A percentile compares a stretch with the other conserved stretches of the same genome.
phyloP scores from a whole-genome alignment of 2,329 filamentous ascomycete species.

The Fonsecaea monophora region DNA sequence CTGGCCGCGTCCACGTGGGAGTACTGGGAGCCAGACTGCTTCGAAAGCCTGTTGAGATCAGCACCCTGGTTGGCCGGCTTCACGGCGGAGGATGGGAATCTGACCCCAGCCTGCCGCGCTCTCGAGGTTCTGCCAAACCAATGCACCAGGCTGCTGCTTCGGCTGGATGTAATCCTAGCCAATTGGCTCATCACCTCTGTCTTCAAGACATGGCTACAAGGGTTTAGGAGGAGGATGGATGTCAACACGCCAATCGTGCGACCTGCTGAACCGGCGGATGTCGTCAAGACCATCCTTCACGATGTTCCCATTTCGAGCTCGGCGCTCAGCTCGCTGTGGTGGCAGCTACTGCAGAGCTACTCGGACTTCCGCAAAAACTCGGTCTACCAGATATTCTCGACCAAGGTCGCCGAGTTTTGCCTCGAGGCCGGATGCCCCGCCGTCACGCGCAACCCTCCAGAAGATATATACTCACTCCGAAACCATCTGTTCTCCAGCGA shows the following conservation, averaged over 20 bases:
- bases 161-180: not conserved
- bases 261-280: not conserved
- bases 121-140: not conserved
- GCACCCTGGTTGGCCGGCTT: not conserved
- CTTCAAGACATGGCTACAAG: not conserved
- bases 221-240: not conserved
- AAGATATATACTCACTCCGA: slow-evolving; percentile 4
- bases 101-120: not conserved
- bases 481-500: slow-evolving; percentile 1
- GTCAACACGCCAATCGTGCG: not conserved
- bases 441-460: not conserved
- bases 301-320: not conserved
- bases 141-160: not conserved
- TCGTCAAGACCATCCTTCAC: not conserved
- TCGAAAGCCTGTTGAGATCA: not conserved
- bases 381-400: not conserved
- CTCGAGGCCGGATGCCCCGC: not conserved
- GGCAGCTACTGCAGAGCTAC: not conserved
- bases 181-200: not conserved
- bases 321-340: not conserved
- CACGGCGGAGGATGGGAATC: not conserved
- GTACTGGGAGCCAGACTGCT: not conserved
- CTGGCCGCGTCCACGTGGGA: not conserved
- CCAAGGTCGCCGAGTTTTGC: slow-evolving; percentile 2
- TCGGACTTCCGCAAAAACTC: not conserved